Base-by-base conservation (phyloP, 2,329 filamentous ascomycete genomes). In the Remersonia thermophila region DNA sequence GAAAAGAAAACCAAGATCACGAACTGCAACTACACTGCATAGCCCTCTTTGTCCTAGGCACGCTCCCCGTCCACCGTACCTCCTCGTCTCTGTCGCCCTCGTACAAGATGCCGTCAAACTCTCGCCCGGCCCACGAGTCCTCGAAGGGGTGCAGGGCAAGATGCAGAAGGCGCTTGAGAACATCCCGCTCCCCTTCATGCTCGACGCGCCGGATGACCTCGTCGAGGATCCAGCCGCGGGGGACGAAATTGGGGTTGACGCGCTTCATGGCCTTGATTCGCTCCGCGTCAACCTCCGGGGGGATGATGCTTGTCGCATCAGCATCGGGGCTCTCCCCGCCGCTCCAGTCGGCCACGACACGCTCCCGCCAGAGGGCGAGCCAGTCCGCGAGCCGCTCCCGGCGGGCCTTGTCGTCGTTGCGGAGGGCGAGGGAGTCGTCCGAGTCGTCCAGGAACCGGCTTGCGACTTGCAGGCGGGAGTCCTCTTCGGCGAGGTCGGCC, bases 1-100 rank as follows among this genome's bases (percentile, higher is more conserved):
- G 9, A 23, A 23, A 23, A 23, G 20, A 23, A 23, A 23, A 23
- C 9, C 5, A 23, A 10, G 23, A 32, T 47, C 65, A 93, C 16
- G 89, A 95, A 55, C 85, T 94, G 60, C 91, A 98, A 55, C 84
- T 93, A 57, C 91, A 96, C 64, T 95, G 89, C 73, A 94, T 77
- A 25, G 82, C 83, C 47, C 84, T 73, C 58, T 78, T 76, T 31
- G 68, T 68, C 54, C 71, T 76, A 0, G 89, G 89, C 37, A 93
- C 84, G 59, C 95, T 86, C 2, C 83, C 80, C 48, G 79, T 84
- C 66, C 84, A 93, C 44, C 87, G 68, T 48, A 78, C 68, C 56
- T 94, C 89, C 54, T 94, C 83, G 12, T 76, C 73, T 35, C 61
- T 63, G 45, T 91, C 65, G 38, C 74, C 71, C 39, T 65, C 47